phyloP scores from a whole-genome alignment of 2,329 filamentous ascomycete species.

The Cladophialophora carrionii region DNA sequence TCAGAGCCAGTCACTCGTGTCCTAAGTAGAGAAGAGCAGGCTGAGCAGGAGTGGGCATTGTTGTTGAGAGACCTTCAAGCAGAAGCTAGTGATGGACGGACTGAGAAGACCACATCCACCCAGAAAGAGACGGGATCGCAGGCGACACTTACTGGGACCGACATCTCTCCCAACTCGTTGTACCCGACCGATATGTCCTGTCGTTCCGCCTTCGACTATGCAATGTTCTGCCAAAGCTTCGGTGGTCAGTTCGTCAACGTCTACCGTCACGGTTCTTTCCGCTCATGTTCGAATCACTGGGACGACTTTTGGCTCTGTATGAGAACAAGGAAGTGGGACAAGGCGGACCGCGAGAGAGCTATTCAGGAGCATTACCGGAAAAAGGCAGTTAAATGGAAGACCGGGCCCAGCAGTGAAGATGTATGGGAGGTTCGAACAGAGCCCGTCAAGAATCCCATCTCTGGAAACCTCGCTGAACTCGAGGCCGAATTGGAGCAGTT shows the following conservation, averaged over 20 bases:
- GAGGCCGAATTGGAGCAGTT: slow-evolving; percentile 49
- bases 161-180: slow-evolving; percentile 65
- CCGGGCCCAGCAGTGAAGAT: slow-evolving; percentile 79
- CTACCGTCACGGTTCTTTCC: slow-evolving; percentile 80
- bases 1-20: slow-evolving; percentile 38
- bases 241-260: slow-evolving; percentile 87
- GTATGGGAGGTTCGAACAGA: slow-evolving; percentile 77
- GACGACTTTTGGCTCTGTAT: slow-evolving; percentile 98
- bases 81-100: slow-evolving; percentile 34
- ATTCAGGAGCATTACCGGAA: slow-evolving; percentile 70
- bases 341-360: slow-evolving; percentile 60
- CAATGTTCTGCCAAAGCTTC: slow-evolving; percentile 90
- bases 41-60: slow-evolving; percentile 59
- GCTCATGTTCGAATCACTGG: slow-evolving; percentile 82
- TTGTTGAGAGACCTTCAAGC: slow-evolving; percentile 56
- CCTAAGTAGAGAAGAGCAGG: slow-evolving; percentile 52
- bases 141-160: slow-evolving; percentile 37
- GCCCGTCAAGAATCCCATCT: slow-evolving; percentile 58
- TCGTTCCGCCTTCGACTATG: slow-evolving; percentile 84
- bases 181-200: slow-evolving; percentile 86
- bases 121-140: slow-evolving; percentile 14
- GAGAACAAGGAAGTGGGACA: slow-evolving; percentile 69
- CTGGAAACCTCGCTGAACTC: slow-evolving; percentile 49
- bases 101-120: slow-evolving; percentile 19
- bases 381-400: slow-evolving; percentile 68